A percentile compares a stretch with the other conserved stretches of the same genome.
These are phyloP conservation scores for Anethum foeniculum DNA, from an alignment of 140 eudicot species.

Conservation along the genomic window DNA sequence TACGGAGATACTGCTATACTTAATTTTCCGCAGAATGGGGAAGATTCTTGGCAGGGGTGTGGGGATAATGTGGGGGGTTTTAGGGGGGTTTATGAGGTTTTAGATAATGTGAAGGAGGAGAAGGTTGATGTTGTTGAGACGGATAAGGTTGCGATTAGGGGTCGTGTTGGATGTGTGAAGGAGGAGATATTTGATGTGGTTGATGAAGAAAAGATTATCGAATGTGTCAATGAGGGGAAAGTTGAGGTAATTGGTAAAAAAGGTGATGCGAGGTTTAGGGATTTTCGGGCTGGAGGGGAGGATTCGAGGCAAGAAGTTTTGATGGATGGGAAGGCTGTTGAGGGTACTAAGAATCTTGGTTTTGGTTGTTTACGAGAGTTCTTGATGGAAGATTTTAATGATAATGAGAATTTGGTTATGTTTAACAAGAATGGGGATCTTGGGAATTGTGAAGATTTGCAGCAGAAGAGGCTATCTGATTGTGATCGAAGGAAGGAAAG, in stretches of 20 bases:
- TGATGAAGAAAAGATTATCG: neutral
- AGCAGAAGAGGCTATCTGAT: neutral
- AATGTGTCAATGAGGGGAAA: neutral
- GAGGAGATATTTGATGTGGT: neutral
- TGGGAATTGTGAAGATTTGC: constrained; percentile 1
- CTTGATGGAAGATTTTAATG: neutral
- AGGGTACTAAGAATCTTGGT: neutral
- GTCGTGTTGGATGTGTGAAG: neutral
- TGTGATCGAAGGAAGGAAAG: neutral
- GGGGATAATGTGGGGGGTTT: neutral
- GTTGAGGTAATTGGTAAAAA: neutral
- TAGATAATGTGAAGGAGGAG: neutral
- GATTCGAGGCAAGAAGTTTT: neutral
- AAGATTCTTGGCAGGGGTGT: neutral
- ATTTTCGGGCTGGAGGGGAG: neutral
- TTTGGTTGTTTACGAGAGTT: neutral
- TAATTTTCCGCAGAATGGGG: neutral
- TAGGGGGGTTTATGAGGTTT: neutral
- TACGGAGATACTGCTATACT: neutral
- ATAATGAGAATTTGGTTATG: neutral
- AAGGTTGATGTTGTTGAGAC: neutral
- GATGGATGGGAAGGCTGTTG: neutral
- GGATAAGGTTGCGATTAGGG: neutral
- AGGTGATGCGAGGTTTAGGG: neutral
- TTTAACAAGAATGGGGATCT: neutral